A percentile compares a stretch with the other conserved stretches of the same genome.
phyloP scores from a whole-genome alignment of 306 rosid genomes.

The Dicorynia guianensis region DNA sequence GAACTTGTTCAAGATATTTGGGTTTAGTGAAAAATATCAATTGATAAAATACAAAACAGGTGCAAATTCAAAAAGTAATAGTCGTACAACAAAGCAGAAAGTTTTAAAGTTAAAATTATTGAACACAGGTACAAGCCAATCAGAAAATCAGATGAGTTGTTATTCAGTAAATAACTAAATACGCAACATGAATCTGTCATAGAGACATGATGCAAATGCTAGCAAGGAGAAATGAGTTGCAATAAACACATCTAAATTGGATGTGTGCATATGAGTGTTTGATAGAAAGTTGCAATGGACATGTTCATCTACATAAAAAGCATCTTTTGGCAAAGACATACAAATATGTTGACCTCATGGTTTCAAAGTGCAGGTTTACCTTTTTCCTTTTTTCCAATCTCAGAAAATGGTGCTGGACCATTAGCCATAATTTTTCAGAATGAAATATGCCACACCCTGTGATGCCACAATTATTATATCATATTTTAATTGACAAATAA shows the following conservation, averaged over 20 bases:
- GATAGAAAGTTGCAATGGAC: neutral
- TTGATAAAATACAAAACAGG: neutral
- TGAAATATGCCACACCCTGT: slow-evolving; percentile 48
- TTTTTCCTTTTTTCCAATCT: slow-evolving; percentile 85
- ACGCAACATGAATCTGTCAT: neutral
- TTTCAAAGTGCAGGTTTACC: slow-evolving; percentile 52
- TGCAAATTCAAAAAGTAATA: slow-evolving; percentile 8
- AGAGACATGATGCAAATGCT: slow-evolving; percentile 1
- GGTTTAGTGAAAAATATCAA: slow-evolving; percentile 2
- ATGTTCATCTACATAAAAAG: slow-evolving; percentile 5
- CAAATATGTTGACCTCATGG: neutral
- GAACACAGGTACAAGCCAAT: neutral
- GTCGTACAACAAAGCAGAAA: neutral
- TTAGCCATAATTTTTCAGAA: slow-evolving; percentile 66
- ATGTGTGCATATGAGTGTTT: neutral
- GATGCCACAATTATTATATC: slow-evolving; percentile 7
- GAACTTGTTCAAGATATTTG: slow-evolving; percentile 25
- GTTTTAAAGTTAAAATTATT: slow-evolving; percentile 11
- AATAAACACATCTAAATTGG: slow-evolving; percentile 3
- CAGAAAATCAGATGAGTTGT: slow-evolving; percentile 3
- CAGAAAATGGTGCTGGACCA: slow-evolving; percentile 89
- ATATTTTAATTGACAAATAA: neutral
- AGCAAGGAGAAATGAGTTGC: slow-evolving; percentile 10
- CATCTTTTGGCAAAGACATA: neutral
- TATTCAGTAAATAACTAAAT: neutral